phyloP scores from a whole-genome alignment of 495 filamentous ascomycete species.

The Hypomontagnella submonticulosa region DNA sequence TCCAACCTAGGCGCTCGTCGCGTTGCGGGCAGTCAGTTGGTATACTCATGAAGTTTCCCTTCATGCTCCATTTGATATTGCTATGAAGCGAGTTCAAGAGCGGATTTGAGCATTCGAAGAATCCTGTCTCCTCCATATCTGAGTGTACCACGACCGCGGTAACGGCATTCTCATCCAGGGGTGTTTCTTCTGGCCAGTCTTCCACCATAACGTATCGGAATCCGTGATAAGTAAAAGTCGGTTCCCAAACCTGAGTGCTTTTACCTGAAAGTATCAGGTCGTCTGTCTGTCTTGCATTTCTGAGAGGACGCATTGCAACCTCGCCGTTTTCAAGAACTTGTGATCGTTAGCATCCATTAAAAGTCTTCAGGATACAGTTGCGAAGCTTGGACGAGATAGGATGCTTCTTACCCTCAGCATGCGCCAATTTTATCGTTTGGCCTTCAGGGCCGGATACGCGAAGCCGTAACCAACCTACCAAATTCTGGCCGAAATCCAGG shows the following conservation, averaged over 20 bases:
- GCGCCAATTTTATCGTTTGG: slow-evolving; percentile 53
- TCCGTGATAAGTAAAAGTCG: slow-evolving; percentile 65
- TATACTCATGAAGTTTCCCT: slow-evolving; percentile 64
- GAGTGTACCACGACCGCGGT: slow-evolving; percentile 61
- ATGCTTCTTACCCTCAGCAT: slow-evolving; percentile 54
- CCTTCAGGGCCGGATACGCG: slow-evolving; percentile 49
- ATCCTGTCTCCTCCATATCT: slow-evolving; percentile 61
- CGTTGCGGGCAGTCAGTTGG: slow-evolving; percentile 68
- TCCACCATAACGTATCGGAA: slow-evolving; percentile 65
- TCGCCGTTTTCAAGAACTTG: slow-evolving; percentile 63
- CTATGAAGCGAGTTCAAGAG: slow-evolving; percentile 62
- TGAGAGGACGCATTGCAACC: slow-evolving; percentile 60
- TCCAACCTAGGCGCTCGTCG: slow-evolving; percentile 68
- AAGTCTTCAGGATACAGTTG: too few species aligned
- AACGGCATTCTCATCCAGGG: slow-evolving; percentile 44
- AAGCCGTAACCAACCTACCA: slow-evolving; percentile 61
- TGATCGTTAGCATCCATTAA: neutral
- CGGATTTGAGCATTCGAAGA: slow-evolving; percentile 59
- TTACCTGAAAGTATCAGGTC: slow-evolving; percentile 50
- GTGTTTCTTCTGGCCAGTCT: slow-evolving; percentile 54
- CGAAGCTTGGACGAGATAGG: too few species aligned
- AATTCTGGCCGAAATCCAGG: slow-evolving; percentile 68
- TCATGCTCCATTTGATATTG: slow-evolving; percentile 65
- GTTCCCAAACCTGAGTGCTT: slow-evolving; percentile 49
- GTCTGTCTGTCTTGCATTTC: slow-evolving; percentile 59